Percentiles rank a stretch among this genome's conserved stretches.
phyloP scores from a whole-genome alignment of 768 basidiomycete genomes.

The Macrolepiota fuliginosa region DNA sequence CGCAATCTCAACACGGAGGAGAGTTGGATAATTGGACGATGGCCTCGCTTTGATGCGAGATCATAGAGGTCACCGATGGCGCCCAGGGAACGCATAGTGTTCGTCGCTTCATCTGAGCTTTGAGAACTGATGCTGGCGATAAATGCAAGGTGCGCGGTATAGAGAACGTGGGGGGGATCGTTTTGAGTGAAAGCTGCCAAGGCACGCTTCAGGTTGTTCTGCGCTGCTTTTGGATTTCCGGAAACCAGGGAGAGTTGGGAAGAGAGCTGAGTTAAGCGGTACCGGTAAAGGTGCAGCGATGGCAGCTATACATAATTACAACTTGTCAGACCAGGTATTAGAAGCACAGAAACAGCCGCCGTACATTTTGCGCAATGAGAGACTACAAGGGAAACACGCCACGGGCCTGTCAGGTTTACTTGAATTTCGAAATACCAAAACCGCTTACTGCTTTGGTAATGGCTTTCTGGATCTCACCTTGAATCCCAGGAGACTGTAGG shows the following conservation, averaged over 20 bases:
- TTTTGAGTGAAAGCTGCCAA: conserved; percentile 39
- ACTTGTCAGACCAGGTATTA: background rate
- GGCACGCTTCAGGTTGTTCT: conserved; percentile 55
- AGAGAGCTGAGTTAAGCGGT: conserved; percentile 59
- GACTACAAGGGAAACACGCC: conserved; percentile 29
- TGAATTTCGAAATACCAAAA: background rate
- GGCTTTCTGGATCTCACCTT: conserved; percentile 64
- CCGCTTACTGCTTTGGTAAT: conserved; percentile 66
- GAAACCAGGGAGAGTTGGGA: conserved; percentile 54
- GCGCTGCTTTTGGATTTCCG: conserved; percentile 56
- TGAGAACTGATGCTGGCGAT: conserved; percentile 35
- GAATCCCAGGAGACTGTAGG: conserved; percentile 50
- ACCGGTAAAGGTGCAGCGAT: conserved; percentile 56
- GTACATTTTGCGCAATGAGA: conserved; percentile 58
- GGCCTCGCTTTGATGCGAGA: conserved; percentile 26
- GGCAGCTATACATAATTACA: conserved; percentile 46
- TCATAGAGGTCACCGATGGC: conserved; percentile 33
- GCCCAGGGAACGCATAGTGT: conserved; percentile 25
- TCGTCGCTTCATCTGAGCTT: conserved; percentile 13
- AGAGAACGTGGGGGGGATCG: conserved; percentile 52
- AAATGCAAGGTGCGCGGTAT: conserved; percentile 53
- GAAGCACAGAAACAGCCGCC: conserved; percentile 10
- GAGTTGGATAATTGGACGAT: conserved; percentile 31
- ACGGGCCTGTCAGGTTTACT: conserved; percentile 1
- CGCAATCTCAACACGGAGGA: conserved; percentile 46